Evolutionary conservation across 2,329 filamentous ascomycete species (phyloP).

Genomic region (Ophiocordyceps camponoti-rufipedis): DNA sequence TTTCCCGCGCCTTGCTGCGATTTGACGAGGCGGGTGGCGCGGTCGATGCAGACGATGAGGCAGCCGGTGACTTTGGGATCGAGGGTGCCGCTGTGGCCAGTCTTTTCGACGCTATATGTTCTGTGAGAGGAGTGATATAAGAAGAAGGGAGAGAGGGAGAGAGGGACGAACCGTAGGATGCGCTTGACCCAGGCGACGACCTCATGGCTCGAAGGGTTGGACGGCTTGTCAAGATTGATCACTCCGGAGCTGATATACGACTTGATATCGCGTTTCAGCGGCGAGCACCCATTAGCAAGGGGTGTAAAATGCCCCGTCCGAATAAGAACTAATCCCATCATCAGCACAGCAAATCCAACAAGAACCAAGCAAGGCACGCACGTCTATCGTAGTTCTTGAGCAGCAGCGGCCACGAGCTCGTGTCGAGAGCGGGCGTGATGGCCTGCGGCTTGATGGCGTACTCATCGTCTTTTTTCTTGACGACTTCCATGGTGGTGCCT

Average conservation of each 20-base stretch:
- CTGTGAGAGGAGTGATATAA: not conserved
- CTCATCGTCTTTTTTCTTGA: slow-evolving; percentile 35
- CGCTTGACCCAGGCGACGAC: slow-evolving; percentile 99
- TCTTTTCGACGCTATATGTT: slow-evolving; percentile 50
- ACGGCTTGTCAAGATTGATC: slow-evolving; percentile 76
- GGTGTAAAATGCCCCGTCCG: slow-evolving; percentile 94
- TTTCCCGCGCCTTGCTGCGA: slow-evolving; percentile 98
- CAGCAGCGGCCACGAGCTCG: slow-evolving; percentile 79
- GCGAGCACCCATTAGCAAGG: slow-evolving; percentile 81
- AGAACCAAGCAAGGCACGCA: slow-evolving; percentile 34
- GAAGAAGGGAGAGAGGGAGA: not conserved
- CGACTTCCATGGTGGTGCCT: slow-evolving; percentile 26
- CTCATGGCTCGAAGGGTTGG: slow-evolving; percentile 95
- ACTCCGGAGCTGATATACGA: slow-evolving; percentile 94
- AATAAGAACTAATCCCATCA: slow-evolving; percentile 51
- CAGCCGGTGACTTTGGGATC: slow-evolving; percentile 97
- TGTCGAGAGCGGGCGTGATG: slow-evolving; percentile 59
- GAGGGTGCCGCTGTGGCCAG: slow-evolving; percentile 92
- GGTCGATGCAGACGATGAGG: slow-evolving; percentile 88
- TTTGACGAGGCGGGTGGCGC: slow-evolving; percentile 93
- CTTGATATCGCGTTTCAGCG: slow-evolving; percentile 87
- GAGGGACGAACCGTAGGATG: slow-evolving; percentile 57
- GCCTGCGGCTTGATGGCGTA: slow-evolving; percentile 88
- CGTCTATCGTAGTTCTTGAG: slow-evolving; percentile 91
- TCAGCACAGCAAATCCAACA: not conserved